Percentiles rank a stretch among this genome's conserved stretches.
phyloP scores from a whole-genome alignment of 2,329 filamentous ascomycete species.

The Atkinsonella hypoxylon region DNA sequence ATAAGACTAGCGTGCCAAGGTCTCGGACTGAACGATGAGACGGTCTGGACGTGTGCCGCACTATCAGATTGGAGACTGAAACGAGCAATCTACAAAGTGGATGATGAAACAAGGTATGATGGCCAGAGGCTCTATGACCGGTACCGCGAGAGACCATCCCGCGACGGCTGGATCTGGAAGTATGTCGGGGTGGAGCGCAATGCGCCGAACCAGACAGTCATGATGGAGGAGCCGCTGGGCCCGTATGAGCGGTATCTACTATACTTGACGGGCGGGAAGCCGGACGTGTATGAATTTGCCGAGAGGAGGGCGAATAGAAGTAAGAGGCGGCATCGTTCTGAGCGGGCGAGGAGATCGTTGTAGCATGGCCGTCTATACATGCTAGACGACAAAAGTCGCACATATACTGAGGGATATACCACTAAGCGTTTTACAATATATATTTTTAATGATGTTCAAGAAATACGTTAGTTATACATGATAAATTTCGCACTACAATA shows the following conservation, averaged over 20 bases:
- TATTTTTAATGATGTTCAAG: not conserved
- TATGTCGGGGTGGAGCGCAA: constrained; percentile 32
- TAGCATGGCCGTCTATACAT: not conserved
- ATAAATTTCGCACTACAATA: no score
- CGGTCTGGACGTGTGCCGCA: constrained; percentile 33
- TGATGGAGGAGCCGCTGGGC: constrained; percentile 42
- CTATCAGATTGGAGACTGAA: constrained; percentile 33
- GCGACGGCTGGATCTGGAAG: constrained; percentile 40
- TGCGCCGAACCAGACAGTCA: constrained; percentile 27
- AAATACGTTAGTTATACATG: no score
- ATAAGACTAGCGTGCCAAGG: constrained; percentile 39
- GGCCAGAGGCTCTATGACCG: constrained; percentile 14
- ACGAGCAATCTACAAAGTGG: constrained; percentile 13
- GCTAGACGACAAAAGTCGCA: not conserved
- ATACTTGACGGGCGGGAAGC: constrained; percentile 28
- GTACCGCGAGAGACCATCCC: constrained; percentile 6
- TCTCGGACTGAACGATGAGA: constrained; percentile 35
- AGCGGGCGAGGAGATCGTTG: not conserved
- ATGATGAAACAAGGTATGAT: constrained; percentile 3
- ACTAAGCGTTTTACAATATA: not conserved
- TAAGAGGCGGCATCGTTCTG: constrained; percentile 5
- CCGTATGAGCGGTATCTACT: constrained; percentile 40
- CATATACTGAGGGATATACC: no score
- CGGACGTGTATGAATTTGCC: constrained; percentile 32
- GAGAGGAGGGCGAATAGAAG: constrained; percentile 14